phyloP scores from a whole-genome alignment of 148 eudicot species.

The Chenopodium quinoa region DNA sequence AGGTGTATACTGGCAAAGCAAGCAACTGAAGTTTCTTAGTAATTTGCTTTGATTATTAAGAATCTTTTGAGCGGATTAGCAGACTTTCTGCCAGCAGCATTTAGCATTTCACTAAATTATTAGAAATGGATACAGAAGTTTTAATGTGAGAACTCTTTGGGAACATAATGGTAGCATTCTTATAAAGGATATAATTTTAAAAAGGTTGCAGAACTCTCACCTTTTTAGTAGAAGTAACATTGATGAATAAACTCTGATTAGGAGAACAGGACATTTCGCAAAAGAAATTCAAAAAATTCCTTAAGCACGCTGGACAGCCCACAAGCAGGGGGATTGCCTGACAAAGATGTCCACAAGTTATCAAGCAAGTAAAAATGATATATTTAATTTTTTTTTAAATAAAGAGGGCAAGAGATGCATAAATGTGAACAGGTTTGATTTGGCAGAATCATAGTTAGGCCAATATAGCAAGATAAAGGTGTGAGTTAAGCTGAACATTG shows the following conservation, averaged over 20 bases:
- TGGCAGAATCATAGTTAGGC: neutral
- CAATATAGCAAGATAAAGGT: neutral
- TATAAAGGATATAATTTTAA: neutral
- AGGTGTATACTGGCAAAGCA: neutral
- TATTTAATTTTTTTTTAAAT: neutral
- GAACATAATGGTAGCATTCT: neutral
- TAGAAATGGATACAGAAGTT: neutral
- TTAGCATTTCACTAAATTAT: neutral
- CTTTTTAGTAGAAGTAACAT: conserved; percentile 65
- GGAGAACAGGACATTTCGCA: conserved; percentile 88
- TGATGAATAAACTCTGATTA: conserved; percentile 71
- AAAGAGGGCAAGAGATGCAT: conserved; percentile 1
- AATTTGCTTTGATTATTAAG: neutral
- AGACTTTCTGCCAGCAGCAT: neutral
- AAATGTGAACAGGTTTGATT: neutral
- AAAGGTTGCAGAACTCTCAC: conserved; percentile 33
- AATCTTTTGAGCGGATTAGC: neutral
- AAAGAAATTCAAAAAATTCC: conserved; percentile 75
- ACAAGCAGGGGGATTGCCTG: conserved; percentile 81
- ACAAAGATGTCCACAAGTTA: conserved; percentile 23
- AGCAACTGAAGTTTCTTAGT: neutral
- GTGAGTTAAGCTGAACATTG: neutral
- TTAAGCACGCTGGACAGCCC: conserved; percentile 90
- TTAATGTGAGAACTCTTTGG: neutral
- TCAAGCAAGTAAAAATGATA: conserved; percentile 1